Evolutionary conservation across 371 early-diverging fungal genomes (phyloP), one percentile per base, ranked within the genome.

Genomic region (Lichtheimia ornata): DNA sequence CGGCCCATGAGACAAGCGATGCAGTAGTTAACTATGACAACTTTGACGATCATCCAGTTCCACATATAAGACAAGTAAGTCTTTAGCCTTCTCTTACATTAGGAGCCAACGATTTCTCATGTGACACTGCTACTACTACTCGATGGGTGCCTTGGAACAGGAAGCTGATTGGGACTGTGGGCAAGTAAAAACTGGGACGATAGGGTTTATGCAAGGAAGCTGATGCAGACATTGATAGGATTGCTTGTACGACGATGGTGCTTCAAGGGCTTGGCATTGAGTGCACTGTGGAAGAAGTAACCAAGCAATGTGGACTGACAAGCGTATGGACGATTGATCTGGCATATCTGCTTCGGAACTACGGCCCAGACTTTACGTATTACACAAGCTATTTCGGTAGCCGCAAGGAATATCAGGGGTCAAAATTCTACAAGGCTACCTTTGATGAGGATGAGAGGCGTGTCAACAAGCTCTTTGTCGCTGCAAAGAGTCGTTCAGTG

Each of bases 241-340:
- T 94, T n/a, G 93, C 94, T 4, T 90, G 91, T 61, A 84, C 90
- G 6, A 83, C 84, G 53, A 93, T 93, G 93, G 76, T 89, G 4
- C 73, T 91, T 53, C 67, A 83, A 41, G 89, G 88, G 15, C 69
- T 87, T 20, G 83, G 84, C 1, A 69, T 69, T 53, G 70, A 70
- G 2, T 71, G 72, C 59, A 83, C 58, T 18, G 55, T 81, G 12
- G 66, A 76, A 18, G 79, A 77, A 25, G 71, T 84, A 50, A 58
- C 71, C 7, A 57, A 68, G 43, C 74, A 79, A 40, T 82, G 77
- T 27, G 63, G 79, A 58, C 77, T 84, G n/a, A 79, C 85, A 27
- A 89, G 90, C n/a, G 77, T 92, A 0, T 95, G 95, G 95, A 93
- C 95, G 14, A 91, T 95, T 50, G 93, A 95, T 71, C 76, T 95